A percentile compares a stretch with the other conserved stretches of the same genome.
These are phyloP conservation scores for Papiliotrema nemorosa DNA, from an alignment of 1,284 basidiomycete species.

Conservation along the genomic window DNA sequence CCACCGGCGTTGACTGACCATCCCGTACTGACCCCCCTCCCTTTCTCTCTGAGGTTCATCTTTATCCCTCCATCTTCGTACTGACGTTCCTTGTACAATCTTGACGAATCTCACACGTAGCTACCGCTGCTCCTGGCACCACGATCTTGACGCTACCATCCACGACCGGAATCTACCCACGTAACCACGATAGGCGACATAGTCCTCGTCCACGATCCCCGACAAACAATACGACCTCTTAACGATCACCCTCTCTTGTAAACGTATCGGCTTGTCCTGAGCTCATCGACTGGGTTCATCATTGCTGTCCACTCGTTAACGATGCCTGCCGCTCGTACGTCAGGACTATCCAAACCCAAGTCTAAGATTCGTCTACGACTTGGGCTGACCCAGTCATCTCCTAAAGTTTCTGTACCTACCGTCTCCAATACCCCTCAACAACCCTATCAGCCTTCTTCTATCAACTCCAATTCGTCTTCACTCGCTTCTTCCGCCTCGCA, in stretches of 20 bases:
- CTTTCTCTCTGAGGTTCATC: neutral
- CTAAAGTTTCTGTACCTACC: slow-evolving; percentile 5
- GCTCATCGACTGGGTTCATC: no score
- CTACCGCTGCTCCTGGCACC: neutral
- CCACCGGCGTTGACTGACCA: neutral
- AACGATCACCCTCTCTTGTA: no score
- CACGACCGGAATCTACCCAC: neutral
- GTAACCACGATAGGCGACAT: no score
- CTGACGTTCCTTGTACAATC: neutral
- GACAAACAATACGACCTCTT: no score
- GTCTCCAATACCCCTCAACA: neutral
- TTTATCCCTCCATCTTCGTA: neutral
- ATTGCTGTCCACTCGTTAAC: no score
- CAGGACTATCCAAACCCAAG: slow-evolving; percentile 31
- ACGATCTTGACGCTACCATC: neutral
- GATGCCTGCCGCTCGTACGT: slow-evolving; percentile 3
- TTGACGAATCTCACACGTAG: neutral
- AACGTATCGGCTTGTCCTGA: no score
- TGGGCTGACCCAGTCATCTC: slow-evolving; percentile 29
- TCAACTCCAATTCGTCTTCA: slow-evolving; percentile 1
- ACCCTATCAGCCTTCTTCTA: neutral
- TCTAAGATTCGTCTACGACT: slow-evolving; percentile 42
- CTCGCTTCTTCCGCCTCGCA: slow-evolving; percentile 7
- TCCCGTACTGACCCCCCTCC: neutral
- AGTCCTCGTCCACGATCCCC: no score